Conservation (phyloP, 148 eudicot genomes). For the Fagopyrum homotropicum region DNA sequence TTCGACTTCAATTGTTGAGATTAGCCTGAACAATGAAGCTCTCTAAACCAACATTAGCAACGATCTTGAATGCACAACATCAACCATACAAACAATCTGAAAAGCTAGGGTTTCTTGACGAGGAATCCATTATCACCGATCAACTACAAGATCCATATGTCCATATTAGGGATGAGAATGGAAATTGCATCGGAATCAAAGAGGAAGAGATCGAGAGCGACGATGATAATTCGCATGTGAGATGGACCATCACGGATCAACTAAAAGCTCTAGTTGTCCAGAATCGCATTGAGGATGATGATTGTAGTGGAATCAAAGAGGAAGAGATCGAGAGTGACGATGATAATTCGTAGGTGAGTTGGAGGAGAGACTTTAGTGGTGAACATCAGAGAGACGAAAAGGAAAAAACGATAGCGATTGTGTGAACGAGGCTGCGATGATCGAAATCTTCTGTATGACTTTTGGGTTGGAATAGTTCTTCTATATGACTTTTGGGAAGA, state of each 20-base stretch:
- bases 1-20: background rate
- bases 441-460: too few relatives aligned
- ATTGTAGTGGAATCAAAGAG: too few relatives aligned
- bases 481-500: too few relatives aligned
- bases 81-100: background rate
- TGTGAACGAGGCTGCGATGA: constrained; percentile 8
- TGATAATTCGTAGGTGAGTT: background rate
- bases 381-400: background rate
- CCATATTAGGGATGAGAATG: background rate
- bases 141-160: background rate
- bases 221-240: too few relatives aligned
- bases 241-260: too few relatives aligned
- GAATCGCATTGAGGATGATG: too few relatives aligned
- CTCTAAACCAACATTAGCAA: background rate
- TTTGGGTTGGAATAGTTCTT: too few relatives aligned
- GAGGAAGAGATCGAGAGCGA: too few relatives aligned
- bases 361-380: background rate
- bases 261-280: too few relatives aligned
- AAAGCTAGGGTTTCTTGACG: background rate
- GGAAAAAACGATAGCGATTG: background rate
- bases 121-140: background rate
- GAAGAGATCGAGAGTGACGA: too few relatives aligned
- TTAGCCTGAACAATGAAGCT: background rate
- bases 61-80: background rate
- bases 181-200: background rate